A percentile compares a stretch with the other conserved stretches of the same genome.
Evolutionary conservation across 148 eudicot species (phyloP).

Genomic region (Diospyros kaki): DNA sequence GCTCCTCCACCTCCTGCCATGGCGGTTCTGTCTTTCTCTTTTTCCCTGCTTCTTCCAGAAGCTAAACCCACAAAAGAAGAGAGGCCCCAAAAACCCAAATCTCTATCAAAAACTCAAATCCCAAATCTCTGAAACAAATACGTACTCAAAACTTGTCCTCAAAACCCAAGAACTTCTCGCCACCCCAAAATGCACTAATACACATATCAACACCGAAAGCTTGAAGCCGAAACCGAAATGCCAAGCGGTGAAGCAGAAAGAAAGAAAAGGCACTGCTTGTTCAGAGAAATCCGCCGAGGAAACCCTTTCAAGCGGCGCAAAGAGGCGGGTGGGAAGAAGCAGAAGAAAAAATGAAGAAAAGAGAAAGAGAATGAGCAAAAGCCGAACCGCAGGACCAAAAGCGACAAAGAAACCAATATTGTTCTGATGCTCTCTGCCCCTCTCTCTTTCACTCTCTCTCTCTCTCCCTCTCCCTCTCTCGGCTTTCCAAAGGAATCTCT

Average conservation of each 20-base stretch:
- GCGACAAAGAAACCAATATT: background rate
- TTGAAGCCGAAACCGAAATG: too few relatives aligned
- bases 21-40: constrained; percentile 7
- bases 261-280: too few relatives aligned
- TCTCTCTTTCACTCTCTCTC: background rate
- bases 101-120: constrained; percentile 15
- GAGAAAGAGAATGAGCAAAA: background rate
- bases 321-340: background rate
- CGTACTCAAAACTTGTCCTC: background rate
- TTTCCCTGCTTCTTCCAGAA: background rate
- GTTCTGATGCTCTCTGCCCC: background rate
- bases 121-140: constrained; percentile 5
- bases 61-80: too few relatives aligned
- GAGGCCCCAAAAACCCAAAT: constrained; percentile 1
- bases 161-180: background rate
- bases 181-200: too few relatives aligned
- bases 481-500: constrained; percentile 3
- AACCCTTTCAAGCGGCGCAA: background rate
- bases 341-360: background rate
- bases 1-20: constrained; percentile 26
- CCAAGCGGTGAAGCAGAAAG: too few relatives aligned
- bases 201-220: too few relatives aligned
- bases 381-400: background rate
- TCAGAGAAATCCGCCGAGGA: too few relatives aligned
- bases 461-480: too few relatives aligned